Conservation (phyloP, 495 filamentous ascomycete genomes). For the Beverwykella pulmonaria region DNA sequence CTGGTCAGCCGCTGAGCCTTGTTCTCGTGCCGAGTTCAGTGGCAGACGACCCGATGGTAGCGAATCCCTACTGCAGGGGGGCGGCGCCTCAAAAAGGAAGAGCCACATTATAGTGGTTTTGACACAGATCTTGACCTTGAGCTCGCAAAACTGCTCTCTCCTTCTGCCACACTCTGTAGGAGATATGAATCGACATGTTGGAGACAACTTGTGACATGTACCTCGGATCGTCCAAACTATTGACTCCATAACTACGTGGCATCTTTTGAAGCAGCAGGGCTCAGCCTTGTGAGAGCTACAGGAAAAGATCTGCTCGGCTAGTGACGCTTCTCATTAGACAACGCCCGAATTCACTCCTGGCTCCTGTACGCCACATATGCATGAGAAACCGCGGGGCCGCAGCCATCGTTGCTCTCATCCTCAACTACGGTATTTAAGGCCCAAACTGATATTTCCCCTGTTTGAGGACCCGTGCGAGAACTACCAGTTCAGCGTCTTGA, state of each 20-base stretch:
- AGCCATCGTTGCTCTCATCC: conserved; percentile 1
- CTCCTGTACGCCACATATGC: not conserved
- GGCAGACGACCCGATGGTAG: too few relatives aligned
- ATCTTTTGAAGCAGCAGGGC: not conserved
- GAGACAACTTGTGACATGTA: too few relatives aligned
- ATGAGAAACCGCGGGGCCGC: conserved; percentile 17
- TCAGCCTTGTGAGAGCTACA: not conserved
- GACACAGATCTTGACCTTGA: too few relatives aligned
- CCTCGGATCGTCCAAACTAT: too few relatives aligned
- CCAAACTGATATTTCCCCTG: not conserved
- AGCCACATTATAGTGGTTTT: too few relatives aligned
- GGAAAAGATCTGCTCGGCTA: not conserved
- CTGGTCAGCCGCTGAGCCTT: not conserved
- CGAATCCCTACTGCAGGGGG: not conserved
- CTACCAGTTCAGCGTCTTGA: not conserved
- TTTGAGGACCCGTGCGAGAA: not conserved
- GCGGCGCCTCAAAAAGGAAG: too few relatives aligned
- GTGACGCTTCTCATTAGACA: not conserved
- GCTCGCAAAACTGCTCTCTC: too few relatives aligned
- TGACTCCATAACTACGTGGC: too few relatives aligned
- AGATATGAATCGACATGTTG: too few relatives aligned
- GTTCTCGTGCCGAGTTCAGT: not conserved
- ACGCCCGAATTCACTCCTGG: not conserved
- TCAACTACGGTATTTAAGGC: not conserved
- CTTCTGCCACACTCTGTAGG: too few relatives aligned